phyloP scores from a whole-genome alignment of 768 basidiomycete genomes.

The Hypholoma sublateritium region DNA sequence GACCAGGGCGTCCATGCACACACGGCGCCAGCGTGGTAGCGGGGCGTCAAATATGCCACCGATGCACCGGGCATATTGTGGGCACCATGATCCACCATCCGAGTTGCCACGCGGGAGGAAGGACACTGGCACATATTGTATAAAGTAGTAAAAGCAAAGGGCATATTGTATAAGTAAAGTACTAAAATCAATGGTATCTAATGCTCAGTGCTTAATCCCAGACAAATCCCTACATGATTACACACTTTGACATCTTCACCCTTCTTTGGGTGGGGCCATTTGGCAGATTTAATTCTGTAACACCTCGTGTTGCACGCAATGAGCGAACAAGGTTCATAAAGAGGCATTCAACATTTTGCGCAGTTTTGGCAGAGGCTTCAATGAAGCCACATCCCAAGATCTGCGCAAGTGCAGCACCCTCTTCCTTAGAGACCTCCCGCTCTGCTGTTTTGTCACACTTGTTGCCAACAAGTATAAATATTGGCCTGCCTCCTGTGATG shows the following conservation, averaged over 20 bases:
- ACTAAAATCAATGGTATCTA: conserved; percentile 69
- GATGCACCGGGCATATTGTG: too few species aligned
- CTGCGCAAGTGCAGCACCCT: conserved; percentile 79
- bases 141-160: conserved; percentile 22
- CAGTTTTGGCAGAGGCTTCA: conserved; percentile 96
- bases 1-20: too few species aligned
- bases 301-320: conserved; percentile 69
- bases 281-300: conserved; percentile 41
- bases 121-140: too few species aligned
- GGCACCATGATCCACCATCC: too few species aligned
- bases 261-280: conserved; percentile 36
- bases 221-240: conserved; percentile 77
- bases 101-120: too few species aligned
- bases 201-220: conserved; percentile 55
- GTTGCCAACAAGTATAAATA: conserved; percentile 95
- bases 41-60: too few species aligned
- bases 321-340: conserved; percentile 87
- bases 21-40: too few species aligned
- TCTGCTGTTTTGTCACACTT: conserved; percentile 90
- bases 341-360: conserved; percentile 86
- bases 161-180: conserved; percentile 81
- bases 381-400: conserved; percentile 90
- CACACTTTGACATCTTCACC: conserved; percentile 53
- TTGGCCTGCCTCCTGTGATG: conserved; percentile 81
- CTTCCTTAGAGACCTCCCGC: conserved; percentile 89